Percentiles rank a stretch among this genome's conserved stretches.
These are phyloP conservation scores for Backusella tarrabulga DNA, from an alignment of 192 early-diverging fungal species.

Conservation along the genomic window DNA sequence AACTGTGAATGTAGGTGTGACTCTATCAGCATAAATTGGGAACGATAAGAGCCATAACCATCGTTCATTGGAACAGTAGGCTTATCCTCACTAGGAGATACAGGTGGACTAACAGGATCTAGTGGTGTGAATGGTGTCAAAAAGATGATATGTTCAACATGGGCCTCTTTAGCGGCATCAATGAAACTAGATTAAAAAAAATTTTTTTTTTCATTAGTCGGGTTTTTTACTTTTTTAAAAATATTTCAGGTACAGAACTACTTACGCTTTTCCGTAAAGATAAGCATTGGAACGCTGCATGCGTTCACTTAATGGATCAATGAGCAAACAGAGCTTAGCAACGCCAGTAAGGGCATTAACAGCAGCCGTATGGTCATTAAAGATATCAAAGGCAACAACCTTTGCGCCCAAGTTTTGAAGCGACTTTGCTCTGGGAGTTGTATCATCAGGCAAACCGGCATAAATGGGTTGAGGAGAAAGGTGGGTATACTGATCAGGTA, in stretches of 20 bases:
- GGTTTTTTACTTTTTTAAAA: neutral
- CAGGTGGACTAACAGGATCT: constrained; percentile 19
- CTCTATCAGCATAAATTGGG: constrained; percentile 36
- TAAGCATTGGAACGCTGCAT: constrained; percentile 29
- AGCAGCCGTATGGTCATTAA: constrained; percentile 17
- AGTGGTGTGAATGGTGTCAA: constrained; percentile 34
- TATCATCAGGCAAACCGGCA: constrained; percentile 33
- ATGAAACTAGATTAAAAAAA: constrained; percentile 27
- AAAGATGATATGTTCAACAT: constrained; percentile 38
- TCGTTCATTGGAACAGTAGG: neutral
- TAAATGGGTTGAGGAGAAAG: constrained; percentile 25
- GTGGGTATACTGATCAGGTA: constrained; percentile 28
- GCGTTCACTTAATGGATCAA: constrained; percentile 39
- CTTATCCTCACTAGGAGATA: neutral
- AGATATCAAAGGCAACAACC: constrained; percentile 30
- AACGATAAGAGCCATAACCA: constrained; percentile 16
- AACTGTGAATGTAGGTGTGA: constrained; percentile 26
- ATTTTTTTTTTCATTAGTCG: constrained; percentile 9
- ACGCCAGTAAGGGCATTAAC: constrained; percentile 31
- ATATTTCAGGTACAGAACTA: constrained; percentile 3
- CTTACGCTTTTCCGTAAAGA: constrained; percentile 33
- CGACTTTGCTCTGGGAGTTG: constrained; percentile 20
- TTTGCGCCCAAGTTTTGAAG: constrained; percentile 27
- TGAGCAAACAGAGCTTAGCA: constrained; percentile 31
- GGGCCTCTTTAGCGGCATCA: constrained; percentile 37